Conservation (phyloP, 208 protist genomes). For the Crithidia expoeki region DNA sequence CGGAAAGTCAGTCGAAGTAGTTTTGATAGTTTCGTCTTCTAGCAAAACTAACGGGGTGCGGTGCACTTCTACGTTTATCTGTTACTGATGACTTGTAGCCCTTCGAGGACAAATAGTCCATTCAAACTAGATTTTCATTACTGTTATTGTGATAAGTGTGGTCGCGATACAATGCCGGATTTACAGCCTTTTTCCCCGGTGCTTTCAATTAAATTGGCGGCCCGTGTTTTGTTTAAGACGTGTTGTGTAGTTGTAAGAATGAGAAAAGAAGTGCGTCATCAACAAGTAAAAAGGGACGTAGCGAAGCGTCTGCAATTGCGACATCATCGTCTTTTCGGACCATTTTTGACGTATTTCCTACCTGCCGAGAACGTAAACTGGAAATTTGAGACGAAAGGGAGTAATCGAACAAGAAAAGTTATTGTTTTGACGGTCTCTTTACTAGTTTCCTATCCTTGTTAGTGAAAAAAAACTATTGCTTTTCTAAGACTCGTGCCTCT, state of each 20-base stretch:
- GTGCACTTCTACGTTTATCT: constrained; percentile 4
- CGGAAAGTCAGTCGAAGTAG: neutral
- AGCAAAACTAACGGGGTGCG: neutral
- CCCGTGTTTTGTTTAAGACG: neutral
- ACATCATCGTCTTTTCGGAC: no score
- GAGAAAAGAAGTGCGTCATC: neutral
- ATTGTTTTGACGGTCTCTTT: no score
- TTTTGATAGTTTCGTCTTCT: neutral
- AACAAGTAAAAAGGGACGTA: neutral
- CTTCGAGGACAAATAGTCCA: neutral
- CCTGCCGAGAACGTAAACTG: no score
- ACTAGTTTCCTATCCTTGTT: neutral
- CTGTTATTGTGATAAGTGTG: neutral
- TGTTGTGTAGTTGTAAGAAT: neutral
- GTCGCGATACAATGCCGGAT: neutral
- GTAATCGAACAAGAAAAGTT: no score
- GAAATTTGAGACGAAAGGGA: no score
- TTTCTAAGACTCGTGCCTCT: constrained; percentile 1
- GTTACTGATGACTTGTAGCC: constrained; percentile 14
- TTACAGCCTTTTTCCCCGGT: neutral
- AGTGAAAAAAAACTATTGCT: neutral
- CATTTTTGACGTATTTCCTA: no score
- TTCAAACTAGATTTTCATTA: neutral
- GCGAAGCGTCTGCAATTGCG: no score
- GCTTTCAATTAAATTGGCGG: neutral